Conservation (phyloP, 2,329 filamentous ascomycete genomes). For the Lizonia empirigonia region DNA sequence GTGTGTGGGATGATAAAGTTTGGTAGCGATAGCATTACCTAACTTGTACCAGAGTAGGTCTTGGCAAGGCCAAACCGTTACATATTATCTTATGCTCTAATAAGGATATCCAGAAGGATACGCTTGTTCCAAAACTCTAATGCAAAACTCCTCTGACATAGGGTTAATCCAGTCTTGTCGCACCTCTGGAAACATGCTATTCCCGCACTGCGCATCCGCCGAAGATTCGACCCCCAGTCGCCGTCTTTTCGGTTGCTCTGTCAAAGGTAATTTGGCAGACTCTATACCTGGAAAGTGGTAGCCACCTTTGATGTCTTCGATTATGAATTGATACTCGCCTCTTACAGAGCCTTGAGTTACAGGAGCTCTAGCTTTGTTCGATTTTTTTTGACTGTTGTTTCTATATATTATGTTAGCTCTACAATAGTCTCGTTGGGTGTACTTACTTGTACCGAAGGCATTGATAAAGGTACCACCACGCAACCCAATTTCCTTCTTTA, state of each 20-base stretch:
- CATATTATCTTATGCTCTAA: neutral
- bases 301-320: neutral
- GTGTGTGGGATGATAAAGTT: no score
- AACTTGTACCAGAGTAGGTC: no score
- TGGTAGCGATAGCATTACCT: no score
- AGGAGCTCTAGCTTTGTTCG: neutral
- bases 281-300: neutral
- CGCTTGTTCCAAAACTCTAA: neutral
- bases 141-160: neutral
- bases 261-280: neutral
- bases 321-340: neutral
- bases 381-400: neutral
- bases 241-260: neutral
- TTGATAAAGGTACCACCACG: neutral
- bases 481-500: neutral
- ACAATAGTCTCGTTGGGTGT: neutral
- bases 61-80: no score
- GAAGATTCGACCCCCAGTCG: neutral
- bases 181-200: neutral
- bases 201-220: neutral
- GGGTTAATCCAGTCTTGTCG: neutral
- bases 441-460: neutral
- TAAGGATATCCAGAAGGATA: neutral
- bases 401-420: neutral
- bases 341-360: neutral